Conservation (phyloP, 179 eudicot genomes). For the Heliamphora pulchella region DNA sequence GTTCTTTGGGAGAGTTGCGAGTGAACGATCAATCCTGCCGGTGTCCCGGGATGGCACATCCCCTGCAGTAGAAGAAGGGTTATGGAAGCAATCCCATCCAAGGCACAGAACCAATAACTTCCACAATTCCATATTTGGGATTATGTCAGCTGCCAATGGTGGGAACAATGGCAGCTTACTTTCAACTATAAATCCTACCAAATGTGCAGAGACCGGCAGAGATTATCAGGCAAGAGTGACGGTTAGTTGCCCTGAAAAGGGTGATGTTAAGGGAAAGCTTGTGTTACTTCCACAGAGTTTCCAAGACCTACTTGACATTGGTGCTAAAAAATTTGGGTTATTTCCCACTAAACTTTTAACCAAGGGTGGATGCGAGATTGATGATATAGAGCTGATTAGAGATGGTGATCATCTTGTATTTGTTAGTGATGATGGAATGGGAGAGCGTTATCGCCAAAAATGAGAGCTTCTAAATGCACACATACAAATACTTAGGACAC, state of each 20-base stretch:
- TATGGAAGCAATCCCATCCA: slow-evolving; percentile 12
- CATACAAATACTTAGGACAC: too few species aligned
- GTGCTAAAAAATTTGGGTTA: slow-evolving; percentile 51
- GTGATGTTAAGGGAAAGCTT: slow-evolving; percentile 40
- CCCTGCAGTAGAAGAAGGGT: slow-evolving; percentile 14
- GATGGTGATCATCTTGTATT: slow-evolving; percentile 51
- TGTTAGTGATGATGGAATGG: too few species aligned
- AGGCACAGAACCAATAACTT: slow-evolving; percentile 51
- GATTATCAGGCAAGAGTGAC: slow-evolving; percentile 39
- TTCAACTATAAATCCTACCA: slow-evolving; percentile 15
- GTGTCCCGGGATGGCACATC: neutral
- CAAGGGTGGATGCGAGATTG: slow-evolving; percentile 62
- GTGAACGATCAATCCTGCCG: slow-evolving; percentile 40
- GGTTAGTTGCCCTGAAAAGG: slow-evolving; percentile 48
- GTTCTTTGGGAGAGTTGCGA: slow-evolving; percentile 41
- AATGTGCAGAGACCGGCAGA: neutral
- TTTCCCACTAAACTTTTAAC: slow-evolving; percentile 32
- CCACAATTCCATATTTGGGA: slow-evolving; percentile 63
- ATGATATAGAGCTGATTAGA: slow-evolving; percentile 57
- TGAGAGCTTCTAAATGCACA: too few species aligned
- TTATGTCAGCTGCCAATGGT: slow-evolving; percentile 50
- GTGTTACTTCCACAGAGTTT: slow-evolving; percentile 53
- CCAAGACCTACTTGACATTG: slow-evolving; percentile 43
- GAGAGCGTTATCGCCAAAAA: too few species aligned
- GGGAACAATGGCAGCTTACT: slow-evolving; percentile 28